Evolutionary conservation across 371 early-diverging fungal species (phyloP).

Genomic region (Rhizopus arrhizus): DNA sequence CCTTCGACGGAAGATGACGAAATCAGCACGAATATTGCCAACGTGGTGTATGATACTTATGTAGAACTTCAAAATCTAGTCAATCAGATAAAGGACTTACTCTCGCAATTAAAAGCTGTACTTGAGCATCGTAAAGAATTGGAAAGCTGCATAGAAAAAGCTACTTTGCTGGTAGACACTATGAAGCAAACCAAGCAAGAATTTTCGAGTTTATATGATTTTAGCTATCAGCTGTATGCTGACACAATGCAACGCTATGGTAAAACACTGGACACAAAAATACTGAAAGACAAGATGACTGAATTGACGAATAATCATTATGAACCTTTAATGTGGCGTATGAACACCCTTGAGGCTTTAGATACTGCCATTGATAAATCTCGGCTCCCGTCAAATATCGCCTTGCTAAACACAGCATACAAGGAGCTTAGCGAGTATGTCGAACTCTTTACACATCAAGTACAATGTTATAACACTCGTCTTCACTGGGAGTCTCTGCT

Average conservation of each 20-base stretch:
- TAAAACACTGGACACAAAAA: not conserved
- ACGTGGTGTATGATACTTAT: constrained; percentile 21
- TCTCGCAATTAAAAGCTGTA: constrained; percentile 10
- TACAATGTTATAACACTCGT: constrained; percentile 13
- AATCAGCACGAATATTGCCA: constrained; percentile 25
- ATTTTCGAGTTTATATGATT: not conserved
- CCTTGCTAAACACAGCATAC: not conserved
- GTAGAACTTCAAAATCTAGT: constrained; percentile 26
- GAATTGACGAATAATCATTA: not conserved
- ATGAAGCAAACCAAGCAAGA: not conserved
- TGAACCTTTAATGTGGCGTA: not conserved
- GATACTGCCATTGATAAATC: not conserved
- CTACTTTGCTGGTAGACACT: not conserved
- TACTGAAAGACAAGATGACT: not conserved
- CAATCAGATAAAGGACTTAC: constrained; percentile 17
- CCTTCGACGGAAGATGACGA: constrained; percentile 37
- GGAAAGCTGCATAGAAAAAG: constrained; percentile 11
- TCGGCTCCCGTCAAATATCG: not conserved
- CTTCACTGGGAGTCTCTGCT: constrained; percentile 24
- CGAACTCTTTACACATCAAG: not conserved
- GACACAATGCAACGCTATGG: not conserved
- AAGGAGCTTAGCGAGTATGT: not conserved
- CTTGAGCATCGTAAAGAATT: constrained; percentile 6
- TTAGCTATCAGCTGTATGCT: not conserved
- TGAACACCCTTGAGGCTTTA: not conserved